phyloP scores from a whole-genome alignment of 441 rosid genomes.

The Metrosideros polymorpha region DNA sequence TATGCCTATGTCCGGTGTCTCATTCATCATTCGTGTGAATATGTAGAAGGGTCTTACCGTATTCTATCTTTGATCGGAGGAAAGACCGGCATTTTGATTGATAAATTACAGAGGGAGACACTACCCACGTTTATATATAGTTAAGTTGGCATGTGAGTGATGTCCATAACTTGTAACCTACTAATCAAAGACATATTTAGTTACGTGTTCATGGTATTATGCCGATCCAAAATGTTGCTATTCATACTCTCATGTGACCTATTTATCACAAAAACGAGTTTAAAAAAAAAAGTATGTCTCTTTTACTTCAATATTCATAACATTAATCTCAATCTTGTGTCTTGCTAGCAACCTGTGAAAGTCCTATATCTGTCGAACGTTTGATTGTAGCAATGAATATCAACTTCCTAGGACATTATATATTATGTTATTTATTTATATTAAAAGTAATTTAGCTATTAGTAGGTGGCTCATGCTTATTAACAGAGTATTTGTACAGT shows the following conservation, averaged over 20 bases:
- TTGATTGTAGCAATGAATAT: not conserved
- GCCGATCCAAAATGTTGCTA: not conserved
- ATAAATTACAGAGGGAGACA: not conserved
- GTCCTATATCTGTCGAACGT: not conserved
- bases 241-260: not conserved
- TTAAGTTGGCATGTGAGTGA: not conserved
- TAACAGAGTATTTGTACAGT: not conserved
- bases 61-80: not conserved
- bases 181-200: not conserved
- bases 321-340: not conserved
- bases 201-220: not conserved
- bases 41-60: not conserved
- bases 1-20: not conserved
- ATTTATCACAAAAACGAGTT: not conserved
- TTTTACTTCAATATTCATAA: not conserved
- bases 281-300: not conserved
- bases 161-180: not conserved
- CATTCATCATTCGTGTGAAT: not conserved
- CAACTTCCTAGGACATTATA: not conserved
- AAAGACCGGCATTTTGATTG: not conserved
- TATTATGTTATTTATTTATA: not conserved
- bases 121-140: rapidly evolving
- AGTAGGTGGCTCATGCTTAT: not conserved
- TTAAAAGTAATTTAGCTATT: not conserved
- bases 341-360: not conserved